These are phyloP conservation scores for Fonsecaea erecta DNA, from an alignment of 2,329 filamentous ascomycete genomes.

Conservation along the genomic window DNA sequence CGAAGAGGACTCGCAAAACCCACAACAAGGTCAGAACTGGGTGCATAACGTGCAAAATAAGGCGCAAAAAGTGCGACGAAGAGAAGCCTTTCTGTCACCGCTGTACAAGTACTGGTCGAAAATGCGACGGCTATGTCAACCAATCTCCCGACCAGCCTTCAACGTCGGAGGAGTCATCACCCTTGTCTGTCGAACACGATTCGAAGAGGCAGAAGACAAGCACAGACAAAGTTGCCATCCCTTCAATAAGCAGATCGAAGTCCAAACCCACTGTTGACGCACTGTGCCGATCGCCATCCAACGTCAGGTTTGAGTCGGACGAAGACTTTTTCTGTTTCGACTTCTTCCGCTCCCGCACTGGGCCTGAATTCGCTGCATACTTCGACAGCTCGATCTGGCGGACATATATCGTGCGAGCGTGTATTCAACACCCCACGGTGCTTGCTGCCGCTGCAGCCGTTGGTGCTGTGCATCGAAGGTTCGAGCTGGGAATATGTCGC, in stretches of 20 bases:
- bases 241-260: slow-evolving; percentile 27
- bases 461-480: slow-evolving; percentile 37
- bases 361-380: slow-evolving; percentile 36
- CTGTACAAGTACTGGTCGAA: slow-evolving; percentile 42
- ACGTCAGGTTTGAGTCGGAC: slow-evolving; percentile 32
- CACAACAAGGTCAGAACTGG: slow-evolving; percentile 38
- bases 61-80: slow-evolving; percentile 44
- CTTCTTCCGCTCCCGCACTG: slow-evolving; percentile 42
- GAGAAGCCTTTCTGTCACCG: slow-evolving; percentile 40
- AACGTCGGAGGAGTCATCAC: slow-evolving; percentile 34
- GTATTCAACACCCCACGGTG: slow-evolving; percentile 34
- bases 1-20: slow-evolving; percentile 33
- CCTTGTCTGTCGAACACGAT: slow-evolving; percentile 28
- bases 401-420: slow-evolving; percentile 28
- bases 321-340: slow-evolving; percentile 41
- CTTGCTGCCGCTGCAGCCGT: slow-evolving; percentile 34
- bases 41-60: slow-evolving; percentile 38
- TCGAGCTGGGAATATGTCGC: slow-evolving; percentile 33
- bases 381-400: slow-evolving; percentile 38
- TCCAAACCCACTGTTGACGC: slow-evolving; percentile 27
- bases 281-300: slow-evolving; percentile 23
- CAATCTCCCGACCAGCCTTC: slow-evolving; percentile 11
- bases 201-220: slow-evolving; percentile 37
- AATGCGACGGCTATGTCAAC: slow-evolving; percentile 41
- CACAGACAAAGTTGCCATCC: slow-evolving; percentile 22